Evolutionary conservation across 495 filamentous ascomycete species (phyloP), one percentile per base, ranked within the genome.

Genomic region (Annulohypoxylon stygium): DNA sequence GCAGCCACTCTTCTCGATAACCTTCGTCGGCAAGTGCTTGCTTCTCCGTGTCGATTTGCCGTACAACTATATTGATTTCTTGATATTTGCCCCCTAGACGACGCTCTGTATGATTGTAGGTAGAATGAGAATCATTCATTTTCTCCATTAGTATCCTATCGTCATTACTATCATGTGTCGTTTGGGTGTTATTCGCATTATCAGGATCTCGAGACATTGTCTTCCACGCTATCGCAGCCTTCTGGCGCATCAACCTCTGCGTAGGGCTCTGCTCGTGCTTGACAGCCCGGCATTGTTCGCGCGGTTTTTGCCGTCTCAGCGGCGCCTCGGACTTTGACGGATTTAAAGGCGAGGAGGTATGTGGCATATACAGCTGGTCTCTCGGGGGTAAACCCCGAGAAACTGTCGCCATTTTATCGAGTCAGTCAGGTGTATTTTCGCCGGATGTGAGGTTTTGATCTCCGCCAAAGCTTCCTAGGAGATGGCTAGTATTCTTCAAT

Each of bases 231-330:
- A 48, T 51, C 11, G 74, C 76, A 0, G 80, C 80, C 36, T 82
- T 81, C 5, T 77, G 75, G 3, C 80, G 79, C 58, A 82, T 67
- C 10, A 82, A 69, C 18, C 51, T 73, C 59, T 80, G 64, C 0
- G 76, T 80, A 9, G 78, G 80, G 60, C 78, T 79, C 47, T 37
- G 58, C 18, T 75, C 72, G 37, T 65, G 67, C 45, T 61, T 60
- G 30, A 30, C 20, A 8, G 23, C 48, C 47, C 41, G 66, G n/a
- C 30, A 10, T 3, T 57, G 57, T 37, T 37, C 36, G 36, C 30
- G 37, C 6, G 63, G 67, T 51, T 37, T 67, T 0, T 50, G 34
- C 26, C 53, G 72, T 36, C 33, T 71, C 60, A 34, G 45, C 5
- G 55, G 14, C 45, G 63, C 55, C 26, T 68, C 67, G 10, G 64